Evolutionary conservation across 305 asterid species (phyloP).

Genomic region (Petunia hybrid): DNA sequence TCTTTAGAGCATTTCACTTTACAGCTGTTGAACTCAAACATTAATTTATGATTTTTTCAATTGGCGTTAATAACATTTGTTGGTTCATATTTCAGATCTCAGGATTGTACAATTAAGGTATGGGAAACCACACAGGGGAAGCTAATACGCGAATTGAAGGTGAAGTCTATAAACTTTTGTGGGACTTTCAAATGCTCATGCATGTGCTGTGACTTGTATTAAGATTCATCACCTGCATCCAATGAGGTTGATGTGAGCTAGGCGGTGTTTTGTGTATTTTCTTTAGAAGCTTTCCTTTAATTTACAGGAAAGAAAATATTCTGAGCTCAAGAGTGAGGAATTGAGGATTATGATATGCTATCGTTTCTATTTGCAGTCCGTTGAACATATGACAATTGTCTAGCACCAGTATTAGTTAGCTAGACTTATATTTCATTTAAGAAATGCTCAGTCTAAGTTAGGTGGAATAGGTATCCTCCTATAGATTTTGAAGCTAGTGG

Average conservation of each 20-base stretch:
- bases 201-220: constrained; percentile 25
- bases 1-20: constrained; percentile 14
- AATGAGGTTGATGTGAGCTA: neutral
- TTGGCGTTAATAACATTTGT: constrained; percentile 7
- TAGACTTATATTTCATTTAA: neutral
- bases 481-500: constrained; percentile 20
- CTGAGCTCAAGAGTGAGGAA: neutral
- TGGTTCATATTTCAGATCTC: constrained; percentile 67
- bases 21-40: neutral
- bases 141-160: constrained; percentile 93
- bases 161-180: constrained; percentile 36
- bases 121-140: constrained; percentile 94
- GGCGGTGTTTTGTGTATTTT: neutral
- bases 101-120: constrained; percentile 94
- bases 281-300: neutral
- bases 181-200: neutral
- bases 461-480: neutral
- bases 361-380: neutral
- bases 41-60: neutral
- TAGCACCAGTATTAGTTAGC: neutral
- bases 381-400: neutral
- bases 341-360: neutral
- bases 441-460: neutral
- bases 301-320: neutral
- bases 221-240: neutral